A percentile compares a stretch with the other conserved stretches of the same genome.
Evolutionary conservation across 108 stramenopile species (phyloP).

Genomic region (Cyclotella kingstonii): DNA sequence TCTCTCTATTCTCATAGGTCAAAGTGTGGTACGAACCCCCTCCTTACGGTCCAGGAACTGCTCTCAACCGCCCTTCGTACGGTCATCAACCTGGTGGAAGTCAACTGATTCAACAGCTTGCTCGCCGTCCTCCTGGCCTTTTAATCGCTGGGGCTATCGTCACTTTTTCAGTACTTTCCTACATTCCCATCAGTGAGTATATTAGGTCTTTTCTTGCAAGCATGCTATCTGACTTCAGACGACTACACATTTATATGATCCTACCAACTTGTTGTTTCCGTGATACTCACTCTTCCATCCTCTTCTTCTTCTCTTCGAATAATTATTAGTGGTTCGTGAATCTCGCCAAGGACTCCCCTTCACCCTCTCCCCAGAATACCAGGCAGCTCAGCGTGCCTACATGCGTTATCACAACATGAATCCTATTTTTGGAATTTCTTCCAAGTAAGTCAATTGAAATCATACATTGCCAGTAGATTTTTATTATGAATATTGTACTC

Average conservation of each 20-base stretch:
- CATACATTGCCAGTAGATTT: neutral
- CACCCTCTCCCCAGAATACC: slow-evolving; percentile 81
- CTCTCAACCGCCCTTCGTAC: slow-evolving; percentile 76
- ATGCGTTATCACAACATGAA: slow-evolving; percentile 95
- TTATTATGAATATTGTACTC: neutral
- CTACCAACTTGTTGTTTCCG: neutral
- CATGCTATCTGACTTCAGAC: neutral
- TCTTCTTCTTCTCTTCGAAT: neutral
- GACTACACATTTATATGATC: neutral
- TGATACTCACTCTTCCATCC: neutral
- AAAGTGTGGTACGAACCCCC: slow-evolving; percentile 81
- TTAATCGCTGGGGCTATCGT: slow-evolving; percentile 50
- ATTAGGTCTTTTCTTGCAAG: too few relatives aligned
- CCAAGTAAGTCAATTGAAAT: slow-evolving; percentile 40
- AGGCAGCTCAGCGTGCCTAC: slow-evolving; percentile 82
- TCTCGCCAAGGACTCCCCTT: slow-evolving; percentile 58
- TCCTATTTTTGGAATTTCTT: slow-evolving; percentile 83
- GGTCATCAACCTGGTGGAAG: slow-evolving; percentile 28
- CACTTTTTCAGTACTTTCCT: slow-evolving; percentile 48
- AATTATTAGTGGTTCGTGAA: slow-evolving; percentile 36
- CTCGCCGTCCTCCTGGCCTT: slow-evolving; percentile 52
- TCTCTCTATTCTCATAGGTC: slow-evolving; percentile 5
- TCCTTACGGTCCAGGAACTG: slow-evolving; percentile 69
- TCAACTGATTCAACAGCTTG: slow-evolving; percentile 49
- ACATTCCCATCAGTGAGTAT: slow-evolving; percentile 75